Evolutionary conservation across 768 basidiomycete genomes (phyloP).

Genomic region (Lentinus brumalis): DNA sequence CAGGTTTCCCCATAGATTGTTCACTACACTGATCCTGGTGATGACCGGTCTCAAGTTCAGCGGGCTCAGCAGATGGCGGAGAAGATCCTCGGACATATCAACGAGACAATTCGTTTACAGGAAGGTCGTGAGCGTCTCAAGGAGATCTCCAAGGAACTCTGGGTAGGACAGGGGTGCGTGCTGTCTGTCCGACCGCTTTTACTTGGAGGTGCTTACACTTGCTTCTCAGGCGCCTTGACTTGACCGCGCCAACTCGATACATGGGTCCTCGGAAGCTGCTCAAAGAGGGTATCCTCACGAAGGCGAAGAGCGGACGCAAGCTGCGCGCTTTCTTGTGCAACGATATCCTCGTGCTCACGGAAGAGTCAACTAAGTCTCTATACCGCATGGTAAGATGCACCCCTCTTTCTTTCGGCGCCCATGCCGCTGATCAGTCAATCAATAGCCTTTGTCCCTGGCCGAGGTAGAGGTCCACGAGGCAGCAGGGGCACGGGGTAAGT

Average conservation of each 20-base stretch:
- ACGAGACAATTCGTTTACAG: constrained; percentile 84
- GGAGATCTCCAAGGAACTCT: constrained; percentile 75
- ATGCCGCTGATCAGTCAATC: not conserved
- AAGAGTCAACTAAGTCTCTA: constrained; percentile 64
- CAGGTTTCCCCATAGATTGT: constrained; percentile 54
- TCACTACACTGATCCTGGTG: constrained; percentile 70
- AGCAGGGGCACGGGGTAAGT: constrained; percentile 53
- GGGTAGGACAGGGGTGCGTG: constrained; percentile 82
- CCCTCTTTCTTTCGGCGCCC: not conserved
- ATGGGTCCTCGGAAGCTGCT: constrained; percentile 81
- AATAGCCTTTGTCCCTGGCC: constrained; percentile 73
- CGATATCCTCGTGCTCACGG: constrained; percentile 87
- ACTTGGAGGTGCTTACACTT: not conserved
- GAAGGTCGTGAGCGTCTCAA: constrained; percentile 80
- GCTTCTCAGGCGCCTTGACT: constrained; percentile 65
- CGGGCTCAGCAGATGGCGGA: constrained; percentile 66
- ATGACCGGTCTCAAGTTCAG: constrained; percentile 59
- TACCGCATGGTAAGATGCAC: constrained; percentile 74
- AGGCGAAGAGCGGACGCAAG: constrained; percentile 83
- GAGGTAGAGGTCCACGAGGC: constrained; percentile 61
- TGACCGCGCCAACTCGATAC: constrained; percentile 86
- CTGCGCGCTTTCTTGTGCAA: constrained; percentile 81
- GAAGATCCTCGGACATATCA: constrained; percentile 75
- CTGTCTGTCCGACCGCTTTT: not conserved
- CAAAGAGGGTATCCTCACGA: constrained; percentile 75